Percentiles rank a stretch among this genome's conserved stretches.
Evolutionary conservation across 2,329 filamentous ascomycete genomes (phyloP).

Genomic region (Exophiala mesophila): DNA sequence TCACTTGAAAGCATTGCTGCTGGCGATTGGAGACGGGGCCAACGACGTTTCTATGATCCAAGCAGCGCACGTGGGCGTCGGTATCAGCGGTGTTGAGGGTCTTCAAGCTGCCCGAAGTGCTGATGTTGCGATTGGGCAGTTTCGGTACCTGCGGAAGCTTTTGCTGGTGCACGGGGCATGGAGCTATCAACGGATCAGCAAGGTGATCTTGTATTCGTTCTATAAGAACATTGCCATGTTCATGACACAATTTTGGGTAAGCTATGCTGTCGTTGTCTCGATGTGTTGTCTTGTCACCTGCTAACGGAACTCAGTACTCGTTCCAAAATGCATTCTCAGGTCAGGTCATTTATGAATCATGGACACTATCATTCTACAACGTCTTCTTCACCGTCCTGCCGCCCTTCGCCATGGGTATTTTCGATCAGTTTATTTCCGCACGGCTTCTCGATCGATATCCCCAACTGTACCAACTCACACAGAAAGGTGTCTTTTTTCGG

Average conservation of each 20-base stretch:
- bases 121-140: conserved; percentile 93
- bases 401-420: conserved; percentile 88
- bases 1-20: conserved; percentile 81
- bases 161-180: conserved; percentile 92
- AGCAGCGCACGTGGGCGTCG: conserved; percentile 93
- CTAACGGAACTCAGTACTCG: conserved; percentile 60
- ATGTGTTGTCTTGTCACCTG: background rate
- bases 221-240: conserved; percentile 99
- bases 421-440: conserved; percentile 96
- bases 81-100: conserved; percentile 95
- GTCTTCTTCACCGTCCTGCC: conserved; percentile 95
- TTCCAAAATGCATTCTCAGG: conserved; percentile 99
- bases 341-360: conserved; percentile 97
- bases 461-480: conserved; percentile 88
- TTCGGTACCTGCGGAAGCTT: conserved; percentile 89
- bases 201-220: conserved; percentile 96
- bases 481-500: conserved; percentile 89
- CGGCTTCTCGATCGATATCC: conserved; percentile 91
- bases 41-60: conserved; percentile 99
- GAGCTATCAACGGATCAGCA: conserved; percentile 96
- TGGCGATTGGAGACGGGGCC: conserved; percentile 94
- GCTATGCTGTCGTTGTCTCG: conserved; percentile 31
- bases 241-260: conserved; percentile 98
- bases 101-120: conserved; percentile 93
- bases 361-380: conserved; percentile 99